These are phyloP conservation scores for Scedosporium apiospermum DNA, from an alignment of 2,329 filamentous ascomycete genomes.

Conservation along the genomic window DNA sequence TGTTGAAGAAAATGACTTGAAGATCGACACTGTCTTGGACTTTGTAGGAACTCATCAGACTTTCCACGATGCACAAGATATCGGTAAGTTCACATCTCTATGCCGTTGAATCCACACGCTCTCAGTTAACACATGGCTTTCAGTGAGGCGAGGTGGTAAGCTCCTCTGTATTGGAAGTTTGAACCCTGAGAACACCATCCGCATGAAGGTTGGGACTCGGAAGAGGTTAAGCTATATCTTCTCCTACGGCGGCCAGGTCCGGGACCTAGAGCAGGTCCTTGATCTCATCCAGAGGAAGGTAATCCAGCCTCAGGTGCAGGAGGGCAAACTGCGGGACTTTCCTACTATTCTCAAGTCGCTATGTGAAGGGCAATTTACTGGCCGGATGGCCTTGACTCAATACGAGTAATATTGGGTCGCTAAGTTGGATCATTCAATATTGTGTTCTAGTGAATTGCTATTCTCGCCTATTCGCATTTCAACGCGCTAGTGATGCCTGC, in stretches of 20 bases:
- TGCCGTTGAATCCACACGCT: background rate
- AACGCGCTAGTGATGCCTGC: no score
- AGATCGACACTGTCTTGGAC: constrained; percentile 21
- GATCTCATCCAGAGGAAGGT: constrained; percentile 21
- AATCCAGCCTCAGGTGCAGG: constrained; percentile 24
- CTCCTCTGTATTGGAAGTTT: constrained; percentile 30
- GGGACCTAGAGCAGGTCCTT: constrained; percentile 26
- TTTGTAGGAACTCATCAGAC: constrained; percentile 26
- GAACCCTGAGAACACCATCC: constrained; percentile 26
- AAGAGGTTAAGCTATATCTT: constrained; percentile 31
- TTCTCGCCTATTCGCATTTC: no score
- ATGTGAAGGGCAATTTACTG: constrained; percentile 23
- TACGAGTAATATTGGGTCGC: background rate
- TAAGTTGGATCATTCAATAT: no score
- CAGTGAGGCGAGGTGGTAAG: constrained; percentile 24
- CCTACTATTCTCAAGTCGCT: constrained; percentile 22
- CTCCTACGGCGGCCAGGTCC: constrained; percentile 30
- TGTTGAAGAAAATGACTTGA: constrained; percentile 14
- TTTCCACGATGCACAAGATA: constrained; percentile 23
- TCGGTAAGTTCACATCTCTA: constrained; percentile 15
- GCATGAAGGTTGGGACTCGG: constrained; percentile 33
- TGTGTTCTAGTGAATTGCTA: background rate
- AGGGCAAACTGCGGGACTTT: constrained; percentile 21
- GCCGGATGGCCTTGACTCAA: constrained; percentile 13
- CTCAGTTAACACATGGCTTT: constrained; percentile 6